A percentile compares a stretch with the other conserved stretches of the same genome.
phyloP scores from a whole-genome alignment of 2,329 filamentous ascomycete species.

The Aaosphaeria arxii region DNA sequence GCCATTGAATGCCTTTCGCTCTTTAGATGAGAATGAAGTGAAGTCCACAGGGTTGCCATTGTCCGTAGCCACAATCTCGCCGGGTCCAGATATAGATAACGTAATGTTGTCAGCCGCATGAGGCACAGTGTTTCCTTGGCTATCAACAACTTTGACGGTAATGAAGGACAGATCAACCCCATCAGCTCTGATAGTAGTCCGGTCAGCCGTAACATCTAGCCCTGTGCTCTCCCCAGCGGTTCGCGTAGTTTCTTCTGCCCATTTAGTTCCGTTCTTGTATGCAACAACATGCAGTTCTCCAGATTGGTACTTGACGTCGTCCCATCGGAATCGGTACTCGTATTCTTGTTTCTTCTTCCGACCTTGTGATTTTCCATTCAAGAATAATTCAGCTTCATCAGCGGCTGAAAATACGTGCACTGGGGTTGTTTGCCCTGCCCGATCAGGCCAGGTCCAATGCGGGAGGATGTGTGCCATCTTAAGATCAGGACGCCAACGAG shows the following conservation, averaged over 20 bases:
- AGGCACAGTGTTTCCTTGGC: conserved; percentile 43
- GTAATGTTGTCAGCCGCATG: conserved; percentile 42
- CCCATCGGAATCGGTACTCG: conserved; percentile 54
- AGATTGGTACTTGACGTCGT: conserved; percentile 48
- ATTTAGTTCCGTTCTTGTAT: conserved; percentile 48
- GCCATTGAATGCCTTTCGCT: conserved; percentile 23
- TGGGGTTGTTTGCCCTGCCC: conserved; percentile 48
- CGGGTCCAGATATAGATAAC: conserved; percentile 44
- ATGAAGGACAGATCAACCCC: conserved; percentile 50
- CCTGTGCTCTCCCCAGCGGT: conserved; percentile 43
- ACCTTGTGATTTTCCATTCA: conserved; percentile 51
- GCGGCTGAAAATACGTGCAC: conserved; percentile 54
- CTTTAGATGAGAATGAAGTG: conserved; percentile 16
- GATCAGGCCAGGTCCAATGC: conserved; percentile 55
- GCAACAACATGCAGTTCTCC: conserved; percentile 49
- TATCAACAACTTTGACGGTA: conserved; percentile 46
- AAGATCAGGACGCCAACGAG: conserved; percentile 51
- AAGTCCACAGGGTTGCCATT: conserved; percentile 45
- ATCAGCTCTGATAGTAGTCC: conserved; percentile 37
- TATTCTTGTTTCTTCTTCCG: conserved; percentile 31
- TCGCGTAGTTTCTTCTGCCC: conserved; percentile 43
- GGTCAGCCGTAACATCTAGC: conserved; percentile 43
- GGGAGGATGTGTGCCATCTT: conserved; percentile 53
- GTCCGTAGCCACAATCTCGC: conserved; percentile 50
- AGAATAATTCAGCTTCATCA: conserved; percentile 55